Evolutionary conservation across 176 grass and related monocot genomes (phyloP), one percentile per base, ranked within the genome.

Genomic region (Oryza rufipogon): DNA sequence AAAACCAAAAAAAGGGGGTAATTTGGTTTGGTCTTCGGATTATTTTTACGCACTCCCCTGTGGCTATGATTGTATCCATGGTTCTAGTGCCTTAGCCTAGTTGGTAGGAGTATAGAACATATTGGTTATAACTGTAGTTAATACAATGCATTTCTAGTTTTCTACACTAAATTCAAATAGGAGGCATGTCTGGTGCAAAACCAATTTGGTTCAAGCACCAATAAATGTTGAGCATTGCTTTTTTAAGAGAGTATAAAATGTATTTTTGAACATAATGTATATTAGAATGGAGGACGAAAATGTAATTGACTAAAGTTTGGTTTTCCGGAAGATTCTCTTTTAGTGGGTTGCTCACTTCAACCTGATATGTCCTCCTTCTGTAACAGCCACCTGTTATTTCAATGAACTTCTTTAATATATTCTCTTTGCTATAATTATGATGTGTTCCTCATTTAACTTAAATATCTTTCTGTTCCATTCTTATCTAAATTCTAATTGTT

Each of bases 351-450:
- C 65, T 4, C 39, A 51, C 28, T 33, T 73, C n/a, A 56, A 70
- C 20, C 33, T 33, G 73, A 54, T 75, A 2, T 15, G 0, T n/a
- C 0, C 8, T 2, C 49, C 65, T 36, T 6, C 12, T 10, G 13
- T 70, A 56, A n/a, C 39, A 81, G 12, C 5, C 26, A 56, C 66
- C 19, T 33, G 44, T 75, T 80, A 20, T 26, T 19, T 2, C 32
- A 81, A 11, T 56, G 32, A 56, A 70, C 66, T 9, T 25, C 9
- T 39, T 70, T 1, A 64, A 65, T 46, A 66, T 45, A 66, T 1
- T 44, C 54, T 44, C 75, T 78, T 78, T 44, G 58, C 54, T 44
- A 78, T 64, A 41, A 78, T 39, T 77, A 42, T 41, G 23, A 41
- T 64, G 42, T 66, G 16, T 26, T 79, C 23, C 16, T 80, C 67